phyloP scores from a whole-genome alignment of 139 green algal species.

The Picochlorum sp. region DNA sequence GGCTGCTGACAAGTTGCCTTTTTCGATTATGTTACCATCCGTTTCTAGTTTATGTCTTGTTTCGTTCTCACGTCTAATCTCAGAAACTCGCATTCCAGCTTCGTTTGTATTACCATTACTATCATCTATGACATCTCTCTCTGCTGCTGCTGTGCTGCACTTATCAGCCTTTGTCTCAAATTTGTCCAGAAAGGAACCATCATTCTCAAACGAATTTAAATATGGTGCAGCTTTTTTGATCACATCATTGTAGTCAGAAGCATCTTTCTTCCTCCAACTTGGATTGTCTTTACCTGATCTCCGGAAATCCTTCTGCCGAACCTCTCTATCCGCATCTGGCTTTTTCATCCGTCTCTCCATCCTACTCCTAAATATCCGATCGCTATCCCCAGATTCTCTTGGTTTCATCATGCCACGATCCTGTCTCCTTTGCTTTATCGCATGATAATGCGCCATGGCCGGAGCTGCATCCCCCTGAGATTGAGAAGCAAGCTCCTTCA shows the following conservation, averaged over 20 bases:
- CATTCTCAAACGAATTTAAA: conserved; percentile 55
- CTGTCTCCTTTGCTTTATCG: not conserved
- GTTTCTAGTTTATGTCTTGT: too few species aligned
- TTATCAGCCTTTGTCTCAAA: conserved; percentile 16
- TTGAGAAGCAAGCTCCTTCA: conserved; percentile 38
- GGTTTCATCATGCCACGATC: too few species aligned
- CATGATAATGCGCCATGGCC: conserved; percentile 15
- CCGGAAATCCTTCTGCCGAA: not conserved
- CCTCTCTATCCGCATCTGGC: not conserved
- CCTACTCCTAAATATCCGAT: too few species aligned
- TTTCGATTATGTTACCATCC: too few species aligned
- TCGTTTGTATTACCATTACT: conserved; percentile 1
- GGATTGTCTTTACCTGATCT: conserved; percentile 3
- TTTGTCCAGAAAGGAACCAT: conserved; percentile 62
- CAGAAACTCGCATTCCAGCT: not conserved
- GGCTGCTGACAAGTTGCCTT: conserved; percentile 43
- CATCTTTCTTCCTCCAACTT: conserved; percentile 1
- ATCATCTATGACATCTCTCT: not conserved
- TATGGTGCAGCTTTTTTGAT: conserved; percentile 19
- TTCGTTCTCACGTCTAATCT: too few species aligned
- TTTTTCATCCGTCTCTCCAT: not conserved
- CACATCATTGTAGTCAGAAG: not conserved
- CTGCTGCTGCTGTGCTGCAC: not conserved
- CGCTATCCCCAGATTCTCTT: conserved; percentile 6
- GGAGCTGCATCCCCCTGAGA: conserved; percentile 32